phyloP scores from a whole-genome alignment of 345 rosid genomes.

The Odontarrhena argentea region DNA sequence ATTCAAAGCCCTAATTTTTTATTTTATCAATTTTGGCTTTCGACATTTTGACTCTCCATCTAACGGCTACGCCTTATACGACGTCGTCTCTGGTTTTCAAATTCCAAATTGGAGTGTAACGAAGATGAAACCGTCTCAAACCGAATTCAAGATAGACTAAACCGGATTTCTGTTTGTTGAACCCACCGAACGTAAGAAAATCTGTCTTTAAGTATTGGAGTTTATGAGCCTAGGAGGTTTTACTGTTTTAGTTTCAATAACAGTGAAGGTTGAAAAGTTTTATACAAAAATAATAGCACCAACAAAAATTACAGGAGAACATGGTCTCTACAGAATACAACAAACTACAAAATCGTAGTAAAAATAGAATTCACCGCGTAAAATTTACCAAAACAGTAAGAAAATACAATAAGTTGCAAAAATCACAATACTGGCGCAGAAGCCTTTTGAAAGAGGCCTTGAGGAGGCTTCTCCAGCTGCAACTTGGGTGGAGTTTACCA shows the following conservation, averaged over 20 bases:
- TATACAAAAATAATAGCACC: conserved; percentile 5
- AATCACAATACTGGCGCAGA: conserved; percentile 34
- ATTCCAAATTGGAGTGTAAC: not conserved
- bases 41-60: not conserved
- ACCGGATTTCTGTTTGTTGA: not conserved
- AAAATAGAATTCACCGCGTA: conserved; percentile 3
- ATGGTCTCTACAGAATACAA: conserved; percentile 19
- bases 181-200: too few relatives aligned
- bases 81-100: not conserved
- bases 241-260: not conserved
- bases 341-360: conserved; percentile 25
- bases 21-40: conserved; percentile 18
- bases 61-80: not conserved
- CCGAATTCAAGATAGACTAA: not conserved
- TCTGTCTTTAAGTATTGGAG: too few relatives aligned
- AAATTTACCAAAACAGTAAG: conserved; percentile 45
- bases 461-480: conserved; percentile 30
- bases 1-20: conserved; percentile 28
- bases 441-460: conserved; percentile 32
- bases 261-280: not conserved
- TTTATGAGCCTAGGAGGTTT: not conserved
- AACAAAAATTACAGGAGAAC: conserved; percentile 16
- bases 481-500: conserved; percentile 56
- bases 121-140: conserved; percentile 9
- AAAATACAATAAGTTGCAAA: conserved; percentile 49